Percentiles rank a stretch among this genome's conserved stretches.
These are phyloP conservation scores for Alternaria viburni DNA, from an alignment of 2,329 filamentous ascomycete species.

Conservation along the genomic window DNA sequence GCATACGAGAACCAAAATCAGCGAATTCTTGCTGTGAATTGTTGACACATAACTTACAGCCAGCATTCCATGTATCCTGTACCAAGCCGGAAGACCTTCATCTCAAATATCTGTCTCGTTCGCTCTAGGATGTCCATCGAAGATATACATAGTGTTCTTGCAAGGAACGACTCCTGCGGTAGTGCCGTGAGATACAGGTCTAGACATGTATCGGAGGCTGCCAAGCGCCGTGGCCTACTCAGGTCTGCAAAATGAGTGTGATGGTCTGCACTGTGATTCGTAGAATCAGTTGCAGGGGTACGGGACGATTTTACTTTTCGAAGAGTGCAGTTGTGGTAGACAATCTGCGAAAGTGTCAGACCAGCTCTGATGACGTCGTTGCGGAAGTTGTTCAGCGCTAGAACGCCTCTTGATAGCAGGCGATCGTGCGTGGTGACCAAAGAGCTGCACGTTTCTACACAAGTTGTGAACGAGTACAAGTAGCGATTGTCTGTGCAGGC, in stretches of 20 bases:
- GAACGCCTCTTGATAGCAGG: constrained; percentile 25
- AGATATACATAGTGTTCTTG: constrained; percentile 31
- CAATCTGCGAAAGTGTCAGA: constrained; percentile 34
- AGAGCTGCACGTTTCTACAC: constrained; percentile 34
- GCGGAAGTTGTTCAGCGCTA: constrained; percentile 33
- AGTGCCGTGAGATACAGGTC: constrained; percentile 22
- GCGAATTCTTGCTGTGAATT: neutral
- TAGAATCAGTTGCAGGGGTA: neutral
- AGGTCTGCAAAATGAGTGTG: constrained; percentile 10
- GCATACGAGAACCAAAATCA: neutral
- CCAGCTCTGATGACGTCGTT: constrained; percentile 40
- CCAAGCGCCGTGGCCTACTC: neutral
- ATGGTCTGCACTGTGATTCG: constrained; percentile 9
- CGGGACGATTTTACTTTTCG: constrained; percentile 6
- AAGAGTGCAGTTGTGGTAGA: constrained; percentile 33
- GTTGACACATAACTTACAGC: constrained; percentile 10
- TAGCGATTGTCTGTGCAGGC: constrained; percentile 35
- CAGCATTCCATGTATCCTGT: constrained; percentile 47
- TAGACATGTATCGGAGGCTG: constrained; percentile 1
- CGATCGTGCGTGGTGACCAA: constrained; percentile 34
- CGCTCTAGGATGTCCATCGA: constrained; percentile 39
- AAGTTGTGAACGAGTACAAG: constrained; percentile 40
- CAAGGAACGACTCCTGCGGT: constrained; percentile 34
- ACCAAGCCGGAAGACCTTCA: constrained; percentile 44
- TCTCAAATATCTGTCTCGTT: constrained; percentile 37